These are phyloP conservation scores for Kalmusia sp. DNA, from an alignment of 2,329 filamentous ascomycete genomes.

Conservation along the genomic window DNA sequence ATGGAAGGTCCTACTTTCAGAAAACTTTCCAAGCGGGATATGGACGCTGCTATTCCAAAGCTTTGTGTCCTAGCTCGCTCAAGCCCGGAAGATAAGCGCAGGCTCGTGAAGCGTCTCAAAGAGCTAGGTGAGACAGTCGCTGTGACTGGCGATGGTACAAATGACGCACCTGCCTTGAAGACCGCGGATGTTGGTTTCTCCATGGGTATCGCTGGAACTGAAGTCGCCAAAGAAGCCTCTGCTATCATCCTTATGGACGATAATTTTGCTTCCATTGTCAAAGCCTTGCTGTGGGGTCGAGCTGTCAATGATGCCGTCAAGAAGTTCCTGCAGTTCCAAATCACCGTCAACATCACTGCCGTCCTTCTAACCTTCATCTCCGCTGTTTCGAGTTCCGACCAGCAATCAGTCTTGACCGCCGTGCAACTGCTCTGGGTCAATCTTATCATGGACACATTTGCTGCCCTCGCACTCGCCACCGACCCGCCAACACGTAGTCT, in stretches of 20 bases:
- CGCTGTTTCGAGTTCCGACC: slow-evolving; percentile 73
- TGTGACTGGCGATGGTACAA: slow-evolving; percentile 81
- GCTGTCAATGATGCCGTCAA: slow-evolving; percentile 44
- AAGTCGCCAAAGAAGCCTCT: slow-evolving; percentile 82
- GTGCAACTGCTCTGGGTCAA: slow-evolving; percentile 97
- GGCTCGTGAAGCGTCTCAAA: slow-evolving; percentile 69
- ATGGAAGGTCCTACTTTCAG: slow-evolving; percentile 83
- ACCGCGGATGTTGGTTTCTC: slow-evolving; percentile 81
- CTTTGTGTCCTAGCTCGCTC: slow-evolving; percentile 73
- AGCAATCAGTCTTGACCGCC: slow-evolving; percentile 80
- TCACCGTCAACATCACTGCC: slow-evolving; percentile 90
- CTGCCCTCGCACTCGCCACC: slow-evolving; percentile 85
- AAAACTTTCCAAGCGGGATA: slow-evolving; percentile 68
- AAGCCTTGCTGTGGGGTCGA: slow-evolving; percentile 76
- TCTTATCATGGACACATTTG: slow-evolving; percentile 96
- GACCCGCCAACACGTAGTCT: slow-evolving; percentile 87
- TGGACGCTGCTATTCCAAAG: slow-evolving; percentile 64
- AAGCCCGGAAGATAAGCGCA: slow-evolving; percentile 73
- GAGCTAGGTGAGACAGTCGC: slow-evolving; percentile 78
- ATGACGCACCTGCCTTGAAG: slow-evolving; percentile 79
- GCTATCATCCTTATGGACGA: slow-evolving; percentile 85
- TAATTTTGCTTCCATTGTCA: slow-evolving; percentile 81
- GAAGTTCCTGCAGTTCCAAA: slow-evolving; percentile 61
- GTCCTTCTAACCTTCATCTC: slow-evolving; percentile 88
- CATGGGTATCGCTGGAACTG: slow-evolving; percentile 81